These are phyloP conservation scores for Astrephomene gubernaculifera DNA, from an alignment of 139 green algal species.

Conservation along the genomic window DNA sequence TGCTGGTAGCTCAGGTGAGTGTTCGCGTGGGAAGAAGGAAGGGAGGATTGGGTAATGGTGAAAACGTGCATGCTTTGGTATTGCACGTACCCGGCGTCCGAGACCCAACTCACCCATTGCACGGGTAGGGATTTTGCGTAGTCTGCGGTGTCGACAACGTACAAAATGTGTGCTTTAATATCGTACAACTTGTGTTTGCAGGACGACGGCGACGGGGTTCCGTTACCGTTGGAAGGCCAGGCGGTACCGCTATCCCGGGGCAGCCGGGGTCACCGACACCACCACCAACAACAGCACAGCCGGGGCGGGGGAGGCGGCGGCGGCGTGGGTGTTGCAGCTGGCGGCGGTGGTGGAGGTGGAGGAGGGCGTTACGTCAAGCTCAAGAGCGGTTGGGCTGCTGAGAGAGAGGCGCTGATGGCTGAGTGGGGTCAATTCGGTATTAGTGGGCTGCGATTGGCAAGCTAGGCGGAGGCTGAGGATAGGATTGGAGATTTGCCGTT, in stretches of 20 bases:
- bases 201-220: not conserved
- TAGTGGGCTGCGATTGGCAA: slow-evolving; percentile 21
- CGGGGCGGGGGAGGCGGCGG: not conserved
- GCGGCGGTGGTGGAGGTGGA: not conserved
- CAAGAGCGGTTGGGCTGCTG: slow-evolving; percentile 39
- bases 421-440: slow-evolving; percentile 35
- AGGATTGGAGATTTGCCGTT: too few species aligned
- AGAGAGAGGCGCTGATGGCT: slow-evolving; percentile 40
- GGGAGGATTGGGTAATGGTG: not conserved
- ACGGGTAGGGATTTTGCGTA: too few species aligned
- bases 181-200: too few species aligned
- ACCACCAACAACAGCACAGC: too few species aligned
- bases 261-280: too few species aligned
- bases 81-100: too few species aligned
- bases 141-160: too few species aligned
- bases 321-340: not conserved
- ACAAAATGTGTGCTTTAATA: too few species aligned
- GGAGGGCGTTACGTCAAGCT: slow-evolving; percentile 1
- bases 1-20: not conserved
- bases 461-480: not conserved
- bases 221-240: slow-evolving; percentile 35
- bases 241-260: not conserved
- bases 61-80: not conserved
- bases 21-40: not conserved
- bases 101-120: too few species aligned